Evolutionary conservation across 345 rosid species (phyloP).

Genomic region (Citrus cavaleriei): DNA sequence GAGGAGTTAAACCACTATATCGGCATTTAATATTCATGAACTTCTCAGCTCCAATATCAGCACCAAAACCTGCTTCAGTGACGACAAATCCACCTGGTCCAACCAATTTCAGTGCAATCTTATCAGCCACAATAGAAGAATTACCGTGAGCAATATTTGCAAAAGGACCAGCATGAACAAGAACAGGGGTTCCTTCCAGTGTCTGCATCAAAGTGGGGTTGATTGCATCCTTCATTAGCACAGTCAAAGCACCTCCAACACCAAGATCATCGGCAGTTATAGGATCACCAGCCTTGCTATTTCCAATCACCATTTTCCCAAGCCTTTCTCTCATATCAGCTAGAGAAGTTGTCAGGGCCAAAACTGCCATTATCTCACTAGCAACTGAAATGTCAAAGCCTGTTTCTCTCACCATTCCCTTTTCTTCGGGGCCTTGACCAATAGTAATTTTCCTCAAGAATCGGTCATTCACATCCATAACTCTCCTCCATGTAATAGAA

Average conservation of each 20-base stretch:
- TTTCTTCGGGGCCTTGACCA: conserved; percentile 97
- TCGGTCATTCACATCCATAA: conserved; percentile 95
- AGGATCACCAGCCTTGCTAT: conserved; percentile 91
- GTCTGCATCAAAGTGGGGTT: conserved; percentile 99
- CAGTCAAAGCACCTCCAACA: conserved; percentile 94
- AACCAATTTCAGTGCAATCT: conserved; percentile 90
- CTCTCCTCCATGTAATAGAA: conserved; percentile 96
- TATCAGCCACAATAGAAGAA: conserved; percentile 95
- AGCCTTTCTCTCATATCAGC: conserved; percentile 98
- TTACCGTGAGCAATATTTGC: conserved; percentile 99
- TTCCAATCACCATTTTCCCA: conserved; percentile 95
- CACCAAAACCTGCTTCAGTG: conserved; percentile 98
- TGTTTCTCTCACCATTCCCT: conserved; percentile 95
- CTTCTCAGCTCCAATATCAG: conserved; percentile 97
- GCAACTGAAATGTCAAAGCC: conserved; percentile 98
- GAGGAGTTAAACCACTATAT: conserved; percentile 84
- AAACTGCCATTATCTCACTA: conserved; percentile 99
- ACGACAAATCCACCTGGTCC: conserved; percentile 97
- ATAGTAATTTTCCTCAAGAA: conserved; percentile 86
- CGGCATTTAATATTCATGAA: conserved; percentile 95
- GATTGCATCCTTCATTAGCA: conserved; percentile 95
- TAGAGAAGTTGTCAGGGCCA: conserved; percentile 92
- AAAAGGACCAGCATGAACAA: conserved; percentile 99
- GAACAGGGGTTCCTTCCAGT: conserved; percentile 97
- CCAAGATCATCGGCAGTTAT: conserved; percentile 99